Evolutionary conservation across 192 early-diverging fungal genomes (phyloP).

Genomic region (Lunasporangiospora selenospora): DNA sequence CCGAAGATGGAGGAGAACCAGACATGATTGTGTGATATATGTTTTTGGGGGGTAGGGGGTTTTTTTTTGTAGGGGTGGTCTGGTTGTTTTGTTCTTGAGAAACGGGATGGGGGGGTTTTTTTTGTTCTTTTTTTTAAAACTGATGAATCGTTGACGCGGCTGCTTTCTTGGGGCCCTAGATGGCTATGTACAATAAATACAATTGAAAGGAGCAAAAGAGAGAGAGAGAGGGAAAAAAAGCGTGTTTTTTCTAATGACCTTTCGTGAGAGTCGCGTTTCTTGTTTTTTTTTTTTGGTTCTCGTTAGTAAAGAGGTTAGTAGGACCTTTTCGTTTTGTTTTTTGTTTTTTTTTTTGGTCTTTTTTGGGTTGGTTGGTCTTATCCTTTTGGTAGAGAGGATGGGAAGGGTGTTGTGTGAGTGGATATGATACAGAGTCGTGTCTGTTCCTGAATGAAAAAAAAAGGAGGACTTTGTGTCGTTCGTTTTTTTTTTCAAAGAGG

Average conservation of each 20-base stretch:
- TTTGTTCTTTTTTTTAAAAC: no score
- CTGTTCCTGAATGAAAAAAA: not conserved
- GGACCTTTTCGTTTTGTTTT: not conserved
- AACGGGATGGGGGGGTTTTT: slow-evolving; percentile 8
- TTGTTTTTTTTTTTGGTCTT: not conserved
- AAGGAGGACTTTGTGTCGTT: not conserved
- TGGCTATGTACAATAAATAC: slow-evolving; percentile 17
- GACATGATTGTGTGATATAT: slow-evolving; percentile 23
- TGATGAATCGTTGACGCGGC: not conserved
- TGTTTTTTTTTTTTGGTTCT: slow-evolving; percentile 10
- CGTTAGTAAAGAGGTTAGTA: not conserved
- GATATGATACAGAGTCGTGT: not conserved
- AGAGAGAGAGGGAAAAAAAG: not conserved
- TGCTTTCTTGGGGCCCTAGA: not conserved
- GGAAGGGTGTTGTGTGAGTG: not conserved
- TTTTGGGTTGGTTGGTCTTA: not conserved
- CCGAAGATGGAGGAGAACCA: slow-evolving; percentile 17
- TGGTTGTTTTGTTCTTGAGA: not conserved
- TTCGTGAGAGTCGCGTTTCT: slow-evolving; percentile 8
- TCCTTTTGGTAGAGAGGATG: no score
- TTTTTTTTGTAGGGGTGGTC: slow-evolving; percentile 7
- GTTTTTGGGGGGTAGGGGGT: no score
- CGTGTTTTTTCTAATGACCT: not conserved
- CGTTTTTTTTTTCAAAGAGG: not conserved
- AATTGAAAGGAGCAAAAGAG: not conserved